These are phyloP conservation scores for Xylariaceae sp. DNA, from an alignment of 2,329 filamentous ascomycete species.

Conservation along the genomic window DNA sequence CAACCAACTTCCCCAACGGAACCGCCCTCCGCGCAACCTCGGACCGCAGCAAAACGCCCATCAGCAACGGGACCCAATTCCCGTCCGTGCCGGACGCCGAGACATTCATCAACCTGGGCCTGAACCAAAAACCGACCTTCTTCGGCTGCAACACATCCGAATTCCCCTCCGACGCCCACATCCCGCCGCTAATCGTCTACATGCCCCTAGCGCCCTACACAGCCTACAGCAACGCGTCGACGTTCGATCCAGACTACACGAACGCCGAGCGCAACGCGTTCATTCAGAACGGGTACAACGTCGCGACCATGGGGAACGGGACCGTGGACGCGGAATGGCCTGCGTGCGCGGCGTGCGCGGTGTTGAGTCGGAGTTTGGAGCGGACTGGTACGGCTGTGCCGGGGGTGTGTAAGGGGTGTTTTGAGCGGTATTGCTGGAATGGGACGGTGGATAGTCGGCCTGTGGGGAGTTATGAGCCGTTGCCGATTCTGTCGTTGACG, in stretches of 20 bases:
- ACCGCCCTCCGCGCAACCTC: slow-evolving; percentile 70
- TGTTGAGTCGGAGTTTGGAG: slow-evolving; percentile 69
- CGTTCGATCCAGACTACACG: slow-evolving; percentile 63
- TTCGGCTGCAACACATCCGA: slow-evolving; percentile 71
- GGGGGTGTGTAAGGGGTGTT: slow-evolving; percentile 68
- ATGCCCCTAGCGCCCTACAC: slow-evolving; percentile 81
- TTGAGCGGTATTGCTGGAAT: slow-evolving; percentile 85
- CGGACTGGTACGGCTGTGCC: slow-evolving; percentile 67
- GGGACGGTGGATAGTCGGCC: slow-evolving; percentile 50
- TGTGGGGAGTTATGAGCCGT: slow-evolving; percentile 38
- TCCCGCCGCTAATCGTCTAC: slow-evolving; percentile 72
- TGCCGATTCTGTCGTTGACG: slow-evolving; percentile 17
- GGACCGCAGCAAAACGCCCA: slow-evolving; percentile 53
- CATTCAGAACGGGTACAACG: slow-evolving; percentile 80
- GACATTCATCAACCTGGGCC: slow-evolving; percentile 70
- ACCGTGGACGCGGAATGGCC: slow-evolving; percentile 72
- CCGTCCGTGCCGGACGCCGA: slow-evolving; percentile 67
- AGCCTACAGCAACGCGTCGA: slow-evolving; percentile 70
- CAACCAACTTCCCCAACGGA: slow-evolving; percentile 68
- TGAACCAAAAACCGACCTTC: slow-evolving; percentile 71
- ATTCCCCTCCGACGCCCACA: slow-evolving; percentile 35
- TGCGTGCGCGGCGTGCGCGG: slow-evolving; percentile 80
- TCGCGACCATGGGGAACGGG: slow-evolving; percentile 76
- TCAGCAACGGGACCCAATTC: slow-evolving; percentile 63
- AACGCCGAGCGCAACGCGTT: slow-evolving; percentile 66